Percentiles rank a stretch among this genome's conserved stretches.
Evolutionary conservation across 2,329 filamentous ascomycete species (phyloP).

Genomic region (Colletotrichum sublineola): DNA sequence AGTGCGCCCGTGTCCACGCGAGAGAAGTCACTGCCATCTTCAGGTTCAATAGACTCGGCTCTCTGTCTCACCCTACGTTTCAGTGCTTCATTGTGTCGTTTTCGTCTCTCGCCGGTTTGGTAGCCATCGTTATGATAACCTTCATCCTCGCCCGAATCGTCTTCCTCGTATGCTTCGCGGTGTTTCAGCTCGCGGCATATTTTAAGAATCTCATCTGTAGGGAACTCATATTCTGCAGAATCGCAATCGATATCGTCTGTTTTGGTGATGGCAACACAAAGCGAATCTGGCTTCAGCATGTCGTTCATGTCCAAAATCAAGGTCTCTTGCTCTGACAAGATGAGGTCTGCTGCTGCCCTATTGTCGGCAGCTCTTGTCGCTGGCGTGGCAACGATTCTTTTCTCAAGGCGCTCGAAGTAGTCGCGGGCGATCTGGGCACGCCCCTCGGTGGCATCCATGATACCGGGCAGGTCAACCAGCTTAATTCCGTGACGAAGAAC

Average conservation of each 20-base stretch:
- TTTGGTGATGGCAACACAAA: constrained; percentile 40
- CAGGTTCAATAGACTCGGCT: neutral
- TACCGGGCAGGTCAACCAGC: constrained; percentile 43
- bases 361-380: constrained; percentile 42
- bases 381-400: constrained; percentile 36
- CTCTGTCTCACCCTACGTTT: neutral
- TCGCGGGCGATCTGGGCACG: constrained; percentile 33
- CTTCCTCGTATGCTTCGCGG: constrained; percentile 1
- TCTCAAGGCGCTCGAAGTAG: constrained; percentile 33
- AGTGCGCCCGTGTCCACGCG: neutral
- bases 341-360: constrained; percentile 37
- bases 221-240: constrained; percentile 25
- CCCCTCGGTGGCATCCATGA: constrained; percentile 38
- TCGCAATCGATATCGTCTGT: constrained; percentile 39
- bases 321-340: constrained; percentile 33
- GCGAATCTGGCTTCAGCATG: constrained; percentile 25
- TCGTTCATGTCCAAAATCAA: constrained; percentile 40
- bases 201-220: neutral
- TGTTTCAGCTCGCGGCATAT: neutral
- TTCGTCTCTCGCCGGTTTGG: neutral
- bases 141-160: neutral
- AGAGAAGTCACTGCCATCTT: neutral
- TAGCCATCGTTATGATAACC: too few species aligned
- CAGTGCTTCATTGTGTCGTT: neutral
- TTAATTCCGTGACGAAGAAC: constrained; percentile 41